These are phyloP conservation scores for Cryptococcus wingfieldii DNA, from an alignment of 1,284 basidiomycete genomes.

Conservation along the genomic window DNA sequence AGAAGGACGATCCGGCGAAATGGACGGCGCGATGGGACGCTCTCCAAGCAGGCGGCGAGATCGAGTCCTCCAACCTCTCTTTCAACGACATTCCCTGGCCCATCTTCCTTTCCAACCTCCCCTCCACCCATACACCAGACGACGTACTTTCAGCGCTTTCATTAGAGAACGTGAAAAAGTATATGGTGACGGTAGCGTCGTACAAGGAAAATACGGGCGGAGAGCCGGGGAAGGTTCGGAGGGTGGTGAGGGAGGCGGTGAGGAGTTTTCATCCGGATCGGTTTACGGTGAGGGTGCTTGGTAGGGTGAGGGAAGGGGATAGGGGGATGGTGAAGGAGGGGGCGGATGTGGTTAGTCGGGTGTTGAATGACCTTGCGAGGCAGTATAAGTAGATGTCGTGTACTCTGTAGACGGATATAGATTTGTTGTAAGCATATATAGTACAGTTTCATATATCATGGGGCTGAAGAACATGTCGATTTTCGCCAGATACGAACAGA, in stretches of 20 bases:
- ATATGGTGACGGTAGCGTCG: constrained; percentile 55
- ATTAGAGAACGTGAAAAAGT: constrained; percentile 54
- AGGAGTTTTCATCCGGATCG: constrained; percentile 72
- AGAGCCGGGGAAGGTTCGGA: constrained; percentile 53
- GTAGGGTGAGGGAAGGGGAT: constrained; percentile 57
- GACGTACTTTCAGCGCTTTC: constrained; percentile 53
- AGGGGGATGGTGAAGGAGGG: constrained; percentile 59
- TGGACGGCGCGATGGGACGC: constrained; percentile 56
- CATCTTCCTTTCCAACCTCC: constrained; percentile 46
- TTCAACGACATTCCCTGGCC: constrained; percentile 80
- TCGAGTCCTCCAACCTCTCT: constrained; percentile 31
- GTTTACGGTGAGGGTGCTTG: constrained; percentile 59
- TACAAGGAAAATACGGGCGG: constrained; percentile 47
- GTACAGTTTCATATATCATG: no score
- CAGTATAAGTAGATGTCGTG: no score
- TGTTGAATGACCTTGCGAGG: constrained; percentile 54
- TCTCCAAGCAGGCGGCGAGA: constrained; percentile 1
- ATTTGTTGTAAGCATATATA: no score
- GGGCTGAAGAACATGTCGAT: no score
- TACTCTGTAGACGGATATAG: no score
- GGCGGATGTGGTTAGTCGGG: constrained; percentile 53
- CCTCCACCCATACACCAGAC: background rate
- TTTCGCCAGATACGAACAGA: no score
- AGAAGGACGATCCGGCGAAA: constrained; percentile 72
- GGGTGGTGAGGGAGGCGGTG: constrained; percentile 58